A percentile compares a stretch with the other conserved stretches of the same genome.
Conservation (phyloP, 805 yeast genomes). For the Nakazawaea ernobii region DNA sequence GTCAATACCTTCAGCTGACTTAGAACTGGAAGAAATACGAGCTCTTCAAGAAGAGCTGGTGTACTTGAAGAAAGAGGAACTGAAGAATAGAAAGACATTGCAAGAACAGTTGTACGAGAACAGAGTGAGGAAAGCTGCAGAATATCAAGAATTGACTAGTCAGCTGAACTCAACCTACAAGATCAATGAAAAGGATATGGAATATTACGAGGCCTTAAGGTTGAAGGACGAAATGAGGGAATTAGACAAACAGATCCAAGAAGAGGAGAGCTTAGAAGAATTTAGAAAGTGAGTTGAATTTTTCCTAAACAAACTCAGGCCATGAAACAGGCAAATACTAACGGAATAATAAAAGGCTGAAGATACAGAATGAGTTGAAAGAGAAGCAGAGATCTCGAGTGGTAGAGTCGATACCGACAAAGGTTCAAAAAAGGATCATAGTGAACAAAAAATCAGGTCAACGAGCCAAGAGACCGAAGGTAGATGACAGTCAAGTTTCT, state of each 20-base stretch:
- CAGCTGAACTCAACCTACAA: conserved; percentile 36
- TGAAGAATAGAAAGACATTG: conserved; percentile 30
- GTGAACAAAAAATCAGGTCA: neutral
- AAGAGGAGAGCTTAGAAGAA: conserved; percentile 9
- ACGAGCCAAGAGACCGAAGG: no score
- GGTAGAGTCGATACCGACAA: neutral
- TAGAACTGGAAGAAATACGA: conserved; percentile 14
- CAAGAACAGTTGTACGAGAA: conserved; percentile 36
- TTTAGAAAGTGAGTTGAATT: conserved; percentile 8
- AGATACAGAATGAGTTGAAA: neutral
- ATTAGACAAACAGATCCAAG: conserved; percentile 17
- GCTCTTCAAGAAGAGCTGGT: conserved; percentile 13
- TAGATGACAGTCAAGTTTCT: neutral
- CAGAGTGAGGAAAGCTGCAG: conserved; percentile 23
- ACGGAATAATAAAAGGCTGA: neutral
- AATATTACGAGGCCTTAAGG: conserved; percentile 24
- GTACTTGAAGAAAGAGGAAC: conserved; percentile 17
- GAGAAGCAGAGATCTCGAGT: neutral
- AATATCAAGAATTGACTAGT: conserved; percentile 26
- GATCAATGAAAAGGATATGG: conserved; percentile 30
- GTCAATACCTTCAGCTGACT: conserved; percentile 14
- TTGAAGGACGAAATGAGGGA: conserved; percentile 19
- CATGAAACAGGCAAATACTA: no score
- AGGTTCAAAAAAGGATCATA: neutral
- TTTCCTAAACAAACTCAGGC: neutral